These are phyloP conservation scores for Daldinia concentrica DNA, from an alignment of 495 filamentous ascomycete species.

Conservation along the genomic window DNA sequence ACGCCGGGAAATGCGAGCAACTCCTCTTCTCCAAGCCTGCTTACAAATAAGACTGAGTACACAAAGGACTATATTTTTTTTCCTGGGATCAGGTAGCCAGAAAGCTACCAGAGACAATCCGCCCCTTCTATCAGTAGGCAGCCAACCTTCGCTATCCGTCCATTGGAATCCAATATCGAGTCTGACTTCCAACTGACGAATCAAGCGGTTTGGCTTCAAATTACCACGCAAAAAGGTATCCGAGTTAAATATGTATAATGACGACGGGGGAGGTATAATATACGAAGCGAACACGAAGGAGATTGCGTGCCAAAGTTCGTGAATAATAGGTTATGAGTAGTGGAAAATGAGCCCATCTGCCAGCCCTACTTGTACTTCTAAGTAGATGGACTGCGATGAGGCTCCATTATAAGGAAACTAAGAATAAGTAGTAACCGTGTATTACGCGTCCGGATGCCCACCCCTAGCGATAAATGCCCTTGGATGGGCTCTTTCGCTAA, in stretches of 20 bases:
- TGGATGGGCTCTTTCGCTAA: constrained; percentile 38
- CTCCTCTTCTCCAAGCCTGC: constrained; percentile 42
- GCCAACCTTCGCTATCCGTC: constrained; percentile 11
- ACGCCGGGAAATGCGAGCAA: constrained; percentile 38
- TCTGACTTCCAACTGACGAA: constrained; percentile 14
- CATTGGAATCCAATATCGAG: constrained; percentile 26
- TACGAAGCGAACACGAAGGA: constrained; percentile 43
- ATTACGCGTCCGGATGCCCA: constrained; percentile 17
- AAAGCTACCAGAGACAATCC: constrained; percentile 43
- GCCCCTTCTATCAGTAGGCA: constrained; percentile 17
- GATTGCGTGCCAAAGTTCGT: constrained; percentile 36
- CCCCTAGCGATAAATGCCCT: constrained; percentile 15
- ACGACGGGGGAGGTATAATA: constrained; percentile 19
- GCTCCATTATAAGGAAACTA: background rate
- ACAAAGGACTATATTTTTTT: constrained; percentile 28
- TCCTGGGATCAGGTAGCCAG: constrained; percentile 30
- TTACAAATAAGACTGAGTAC: constrained; percentile 30
- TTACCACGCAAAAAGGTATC: constrained; percentile 32
- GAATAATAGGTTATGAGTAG: background rate
- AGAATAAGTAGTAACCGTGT: background rate
- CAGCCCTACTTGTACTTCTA: background rate
- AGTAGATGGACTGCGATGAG: background rate
- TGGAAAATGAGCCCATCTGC: background rate
- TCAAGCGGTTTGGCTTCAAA: constrained; percentile 10
- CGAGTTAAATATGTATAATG: constrained; percentile 43